A percentile compares a stretch with the other conserved stretches of the same genome.
These are phyloP conservation scores for Fusarium irregulare DNA, from an alignment of 2,329 filamentous ascomycete species.

Conservation along the genomic window DNA sequence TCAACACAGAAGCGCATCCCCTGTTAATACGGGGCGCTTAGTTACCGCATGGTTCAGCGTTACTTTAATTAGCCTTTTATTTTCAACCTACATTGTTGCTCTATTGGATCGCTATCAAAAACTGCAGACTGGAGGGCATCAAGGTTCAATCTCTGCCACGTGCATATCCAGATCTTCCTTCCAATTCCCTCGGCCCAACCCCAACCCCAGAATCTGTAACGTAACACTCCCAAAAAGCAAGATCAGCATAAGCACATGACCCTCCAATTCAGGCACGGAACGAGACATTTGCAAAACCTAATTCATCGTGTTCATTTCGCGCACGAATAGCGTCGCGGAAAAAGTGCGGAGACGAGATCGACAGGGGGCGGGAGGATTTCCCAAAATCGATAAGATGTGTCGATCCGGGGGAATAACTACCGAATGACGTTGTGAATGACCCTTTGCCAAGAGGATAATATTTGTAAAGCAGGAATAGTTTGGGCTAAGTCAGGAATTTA, in stretches of 20 bases:
- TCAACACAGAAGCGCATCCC: constrained; percentile 38
- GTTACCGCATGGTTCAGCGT: no score
- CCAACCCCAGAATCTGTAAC: neutral
- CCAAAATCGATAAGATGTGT: constrained; percentile 7
- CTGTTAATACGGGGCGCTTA: neutral
- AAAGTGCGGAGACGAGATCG: constrained; percentile 20
- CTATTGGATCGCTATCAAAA: neutral
- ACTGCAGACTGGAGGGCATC: neutral
- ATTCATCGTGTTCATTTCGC: constrained; percentile 15
- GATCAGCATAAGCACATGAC: constrained; percentile 24
- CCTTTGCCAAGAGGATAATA: neutral
- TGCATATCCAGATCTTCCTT: neutral
- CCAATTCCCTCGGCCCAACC: neutral
- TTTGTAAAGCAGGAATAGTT: neutral
- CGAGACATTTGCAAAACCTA: neutral
- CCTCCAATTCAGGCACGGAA: neutral
- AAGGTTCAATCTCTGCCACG: neutral
- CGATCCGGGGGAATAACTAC: constrained; percentile 27
- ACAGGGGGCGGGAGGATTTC: constrained; percentile 21
- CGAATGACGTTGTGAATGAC: constrained; percentile 21
- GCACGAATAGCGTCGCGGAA: constrained; percentile 15
- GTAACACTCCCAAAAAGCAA: neutral
- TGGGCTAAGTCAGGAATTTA: neutral
- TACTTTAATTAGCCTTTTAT: neutral
- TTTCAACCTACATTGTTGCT: rapidly evolving